Evolutionary conservation across 441 rosid genomes (phyloP).

Genomic region (Rhodomyrtus psidioides): DNA sequence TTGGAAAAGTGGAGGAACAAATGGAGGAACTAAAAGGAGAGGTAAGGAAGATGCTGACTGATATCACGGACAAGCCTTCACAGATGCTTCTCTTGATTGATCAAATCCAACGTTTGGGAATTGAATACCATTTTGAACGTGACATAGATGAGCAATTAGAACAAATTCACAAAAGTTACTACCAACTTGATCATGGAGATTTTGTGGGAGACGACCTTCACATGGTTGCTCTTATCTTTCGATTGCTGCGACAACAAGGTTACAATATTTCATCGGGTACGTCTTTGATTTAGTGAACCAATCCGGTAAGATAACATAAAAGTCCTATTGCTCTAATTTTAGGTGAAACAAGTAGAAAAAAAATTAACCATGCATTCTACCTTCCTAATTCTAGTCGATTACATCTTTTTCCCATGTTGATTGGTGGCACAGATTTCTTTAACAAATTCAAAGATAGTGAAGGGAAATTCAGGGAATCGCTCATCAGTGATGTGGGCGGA

Average conservation of each 20-base stretch:
- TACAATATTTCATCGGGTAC: neutral
- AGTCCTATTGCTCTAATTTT: neutral
- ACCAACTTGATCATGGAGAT: neutral
- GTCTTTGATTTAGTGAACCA: neutral
- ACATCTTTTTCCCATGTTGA: neutral
- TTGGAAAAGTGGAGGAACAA: neutral
- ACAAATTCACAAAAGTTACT: neutral
- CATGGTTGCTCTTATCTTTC: neutral
- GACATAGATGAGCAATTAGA: neutral
- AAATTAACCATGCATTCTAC: neutral
- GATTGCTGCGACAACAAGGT: neutral
- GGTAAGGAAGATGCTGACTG: neutral
- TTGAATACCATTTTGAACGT: neutral
- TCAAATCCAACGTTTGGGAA: neutral
- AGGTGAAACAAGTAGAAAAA: neutral
- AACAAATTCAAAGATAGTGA: neutral
- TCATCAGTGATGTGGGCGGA: neutral
- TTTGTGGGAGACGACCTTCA: neutral
- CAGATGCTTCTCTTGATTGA: neutral
- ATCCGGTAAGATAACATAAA: neutral
- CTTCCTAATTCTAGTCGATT: neutral
- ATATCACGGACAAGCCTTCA: neutral
- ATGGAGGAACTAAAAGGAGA: neutral
- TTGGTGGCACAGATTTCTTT: neutral
- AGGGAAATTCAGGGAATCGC: neutral